Evolutionary conservation across 2,329 filamentous ascomycete genomes (phyloP), one percentile per base, ranked within the genome.

Genomic region (Mycosphaerella sp.): DNA sequence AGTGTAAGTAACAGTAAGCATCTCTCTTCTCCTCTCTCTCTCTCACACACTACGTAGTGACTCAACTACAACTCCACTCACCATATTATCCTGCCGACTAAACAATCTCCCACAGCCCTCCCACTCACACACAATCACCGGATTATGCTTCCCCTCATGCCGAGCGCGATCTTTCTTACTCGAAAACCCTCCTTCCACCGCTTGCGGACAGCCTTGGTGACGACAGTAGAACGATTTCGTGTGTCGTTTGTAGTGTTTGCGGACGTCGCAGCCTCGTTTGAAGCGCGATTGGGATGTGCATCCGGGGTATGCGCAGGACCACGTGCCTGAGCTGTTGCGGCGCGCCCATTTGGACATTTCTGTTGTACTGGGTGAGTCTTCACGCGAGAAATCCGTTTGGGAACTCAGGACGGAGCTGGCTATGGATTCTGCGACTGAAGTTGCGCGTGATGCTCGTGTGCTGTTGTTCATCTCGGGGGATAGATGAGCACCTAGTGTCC

Each of bases 221-320:
- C 80, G 77, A 66, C 81, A 84, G 66, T 81, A 83, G 50, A 83
- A 76, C 12, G 79, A 75, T 61, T 83, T 83, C 29, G 76, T 79
- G 66, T 84, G 81, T 11, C 81, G 73, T 64, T 82, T 82, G 71
- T 78, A 82, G 64, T 84, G 81, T 63, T 84, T 84, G 29, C 81
- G 74, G 14, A 84, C 70, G 65, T 84, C 81, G 63, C 81, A 84
- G 32, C 79, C 80, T 43, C 81, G 74, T 6, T 76, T 78, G 66
- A 83, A 84, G 1, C 76, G 69, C 2, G 80, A 78, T 56, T 75
- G 75, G 42, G 80, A 83, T n/a, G 78, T 76, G 66, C 81, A 84
- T 11, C 76, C 78, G 1, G 78, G 79, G 62, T 80, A 80, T 4
- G 76, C 76, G 64, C 81, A 84, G 45, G 76, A 77, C 80, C 80